Evolutionary conservation across 257 asterid species (phyloP).

Genomic region (Solanum commersonii): DNA sequence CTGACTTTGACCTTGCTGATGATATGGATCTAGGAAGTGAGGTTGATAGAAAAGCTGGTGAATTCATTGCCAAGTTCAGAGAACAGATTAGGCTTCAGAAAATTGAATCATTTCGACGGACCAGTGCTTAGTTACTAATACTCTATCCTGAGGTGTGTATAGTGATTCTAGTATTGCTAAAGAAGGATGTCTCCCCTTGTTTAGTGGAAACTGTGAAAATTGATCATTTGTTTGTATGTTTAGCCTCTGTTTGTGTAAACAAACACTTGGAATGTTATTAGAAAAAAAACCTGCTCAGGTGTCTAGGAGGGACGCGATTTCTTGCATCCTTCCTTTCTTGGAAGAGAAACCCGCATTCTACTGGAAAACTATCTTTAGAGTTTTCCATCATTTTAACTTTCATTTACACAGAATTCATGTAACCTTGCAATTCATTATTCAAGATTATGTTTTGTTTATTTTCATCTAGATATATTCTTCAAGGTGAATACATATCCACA

Average conservation of each 20-base stretch:
- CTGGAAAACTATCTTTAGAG: neutral
- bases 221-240: neutral
- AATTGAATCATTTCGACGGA: conserved; percentile 27
- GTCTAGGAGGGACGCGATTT: neutral
- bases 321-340: neutral
- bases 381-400: neutral
- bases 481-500: neutral
- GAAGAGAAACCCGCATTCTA: neutral
- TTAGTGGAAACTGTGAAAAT: neutral
- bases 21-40: conserved; percentile 66
- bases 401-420: neutral
- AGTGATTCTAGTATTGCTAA: neutral
- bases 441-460: neutral
- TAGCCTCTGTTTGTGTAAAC: neutral
- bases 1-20: conserved; percentile 7
- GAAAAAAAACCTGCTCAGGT: neutral
- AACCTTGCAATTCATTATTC: neutral
- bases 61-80: conserved; percentile 88
- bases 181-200: neutral
- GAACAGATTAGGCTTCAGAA: conserved; percentile 87
- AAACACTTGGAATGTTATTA: neutral
- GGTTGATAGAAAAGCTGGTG: conserved; percentile 91
- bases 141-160: neutral
- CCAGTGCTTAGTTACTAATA: conserved; percentile 7
- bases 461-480: neutral